Conservation (phyloP, 805 yeast species). For the Yamadazyma laniorum region DNA sequence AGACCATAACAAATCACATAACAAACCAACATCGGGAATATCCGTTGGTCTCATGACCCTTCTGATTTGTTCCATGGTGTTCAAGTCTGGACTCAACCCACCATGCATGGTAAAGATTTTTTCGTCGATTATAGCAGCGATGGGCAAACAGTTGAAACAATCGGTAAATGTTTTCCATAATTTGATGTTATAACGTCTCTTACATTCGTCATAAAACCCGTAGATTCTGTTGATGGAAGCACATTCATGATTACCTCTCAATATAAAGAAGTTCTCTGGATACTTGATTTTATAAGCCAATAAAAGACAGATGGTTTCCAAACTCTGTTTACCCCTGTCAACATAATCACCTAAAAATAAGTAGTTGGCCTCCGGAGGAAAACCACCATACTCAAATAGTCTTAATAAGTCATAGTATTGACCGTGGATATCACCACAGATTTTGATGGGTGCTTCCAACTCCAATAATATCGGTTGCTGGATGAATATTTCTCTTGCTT, state of each 20-base stretch:
- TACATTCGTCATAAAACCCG: conserved; percentile 98
- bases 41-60: conserved; percentile 99
- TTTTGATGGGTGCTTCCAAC: conserved; percentile 95
- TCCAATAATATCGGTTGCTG: conserved; percentile 95
- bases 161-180: conserved; percentile 99
- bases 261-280: conserved; percentile 95
- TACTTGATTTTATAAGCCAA: conserved; percentile 96
- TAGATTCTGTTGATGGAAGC: conserved; percentile 97
- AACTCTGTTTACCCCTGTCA: conserved; percentile 96
- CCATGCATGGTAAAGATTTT: conserved; percentile 99
- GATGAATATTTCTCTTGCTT: conserved; percentile 96
- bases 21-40: conserved; percentile 95
- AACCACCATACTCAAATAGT: conserved; percentile 96
- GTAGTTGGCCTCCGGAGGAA: conserved; percentile 98
- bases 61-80: conserved; percentile 97
- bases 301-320: conserved; percentile 91
- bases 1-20: conserved; percentile 96
- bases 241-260: conserved; percentile 98
- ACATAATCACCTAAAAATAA: conserved; percentile 95
- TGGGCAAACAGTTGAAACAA: conserved; percentile 97
- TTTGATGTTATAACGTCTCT: conserved; percentile 96
- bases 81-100: conserved; percentile 94
- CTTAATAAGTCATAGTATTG: conserved; percentile 95
- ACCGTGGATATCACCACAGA: conserved; percentile 98
- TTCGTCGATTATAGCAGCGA: conserved; percentile 97